Evolutionary conservation across 352 stramenopile species (phyloP), one percentile per base, ranked within the genome.

Genomic region (Phytophthora citrophthora): DNA sequence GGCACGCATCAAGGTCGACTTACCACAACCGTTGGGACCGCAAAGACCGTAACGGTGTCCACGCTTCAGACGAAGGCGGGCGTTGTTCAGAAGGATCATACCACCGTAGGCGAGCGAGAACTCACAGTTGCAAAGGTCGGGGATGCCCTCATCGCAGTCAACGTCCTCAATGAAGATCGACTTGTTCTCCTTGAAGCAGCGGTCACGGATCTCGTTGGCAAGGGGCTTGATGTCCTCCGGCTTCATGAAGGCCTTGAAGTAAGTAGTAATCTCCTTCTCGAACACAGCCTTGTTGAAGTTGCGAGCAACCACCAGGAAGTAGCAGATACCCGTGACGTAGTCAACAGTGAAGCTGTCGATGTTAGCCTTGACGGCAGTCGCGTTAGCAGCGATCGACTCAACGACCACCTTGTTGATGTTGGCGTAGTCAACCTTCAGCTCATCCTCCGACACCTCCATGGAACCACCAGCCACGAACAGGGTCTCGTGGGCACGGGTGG

Each of bases 91-190:
- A 64, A 98, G 63, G 62, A 96, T 95, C 79, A 96, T 96, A 76
- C 93, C 91, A 87, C 89, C 90, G 74, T 97, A 96, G 5, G 97
- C 97, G 48, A 99, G 89, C 61, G 97, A 99, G 81, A 99, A 99
- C 74, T 98, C 94, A 72, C 97, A 99, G 91, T 99, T 98, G 77
- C 97, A 99, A 6, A 99, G 83, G 72, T 99, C 94, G 38, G 98
- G 96, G 53, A 97, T 94, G 79, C 97, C 95, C 64, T 99, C 95
- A 31, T 99, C 97, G 38, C 97, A 98, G 75, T 99, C 84, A 9
- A 99, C 93, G 53, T 99, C 96, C 58, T 99, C 96, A 52, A 96
- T 95, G 56, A 94, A 88, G 71, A 95, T 95, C 45, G 76, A 77
- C 82, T 95, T 95, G 81, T 94, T 94, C 70, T 94, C 87, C 81